These are phyloP conservation scores for Plasmodium yoelii DNA, from an alignment of 169 alveolate species.

Conservation along the genomic window DNA sequence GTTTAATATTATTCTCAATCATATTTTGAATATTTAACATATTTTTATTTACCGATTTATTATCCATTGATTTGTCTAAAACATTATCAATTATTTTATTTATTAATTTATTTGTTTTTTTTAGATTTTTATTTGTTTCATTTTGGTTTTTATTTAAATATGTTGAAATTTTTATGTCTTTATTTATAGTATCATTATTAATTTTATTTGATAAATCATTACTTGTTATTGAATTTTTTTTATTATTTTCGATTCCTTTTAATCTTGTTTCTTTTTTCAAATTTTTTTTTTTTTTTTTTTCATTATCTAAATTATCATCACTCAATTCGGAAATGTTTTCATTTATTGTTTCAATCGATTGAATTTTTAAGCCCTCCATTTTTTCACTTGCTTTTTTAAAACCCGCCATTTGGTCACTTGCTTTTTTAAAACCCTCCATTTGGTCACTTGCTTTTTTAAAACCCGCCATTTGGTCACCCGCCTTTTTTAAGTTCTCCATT, in stretches of 20 bases:
- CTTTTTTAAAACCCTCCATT: too few species aligned
- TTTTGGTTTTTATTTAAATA: background rate
- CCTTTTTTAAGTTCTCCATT: background rate
- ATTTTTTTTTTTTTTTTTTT: background rate
- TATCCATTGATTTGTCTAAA: slow-evolving; percentile 44
- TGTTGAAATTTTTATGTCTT: background rate
- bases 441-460: too few species aligned
- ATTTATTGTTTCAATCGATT: background rate
- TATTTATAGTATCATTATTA: too few species aligned
- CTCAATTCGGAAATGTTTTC: background rate
- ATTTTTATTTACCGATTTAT: slow-evolving; percentile 30
- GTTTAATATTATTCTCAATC: slow-evolving; percentile 57
- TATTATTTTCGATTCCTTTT: slow-evolving; percentile 9
- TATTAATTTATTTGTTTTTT: slow-evolving; percentile 29
- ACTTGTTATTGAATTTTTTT: background rate
- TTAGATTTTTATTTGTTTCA: background rate
- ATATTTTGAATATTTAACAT: slow-evolving; percentile 47
- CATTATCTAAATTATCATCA: background rate
- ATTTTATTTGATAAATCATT: background rate
- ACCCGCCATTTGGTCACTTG: too few species aligned
- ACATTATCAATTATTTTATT: slow-evolving; percentile 29
- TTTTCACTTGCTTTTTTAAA: too few species aligned
- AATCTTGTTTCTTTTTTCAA: slow-evolving; percentile 19
- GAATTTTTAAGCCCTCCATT: too few species aligned
- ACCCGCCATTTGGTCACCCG: too few species aligned